Percentiles rank a stretch among this genome's conserved stretches.
These are phyloP conservation scores for Entophlyctis luteolus DNA, from an alignment of 192 early-diverging fungal genomes.

Conservation along the genomic window DNA sequence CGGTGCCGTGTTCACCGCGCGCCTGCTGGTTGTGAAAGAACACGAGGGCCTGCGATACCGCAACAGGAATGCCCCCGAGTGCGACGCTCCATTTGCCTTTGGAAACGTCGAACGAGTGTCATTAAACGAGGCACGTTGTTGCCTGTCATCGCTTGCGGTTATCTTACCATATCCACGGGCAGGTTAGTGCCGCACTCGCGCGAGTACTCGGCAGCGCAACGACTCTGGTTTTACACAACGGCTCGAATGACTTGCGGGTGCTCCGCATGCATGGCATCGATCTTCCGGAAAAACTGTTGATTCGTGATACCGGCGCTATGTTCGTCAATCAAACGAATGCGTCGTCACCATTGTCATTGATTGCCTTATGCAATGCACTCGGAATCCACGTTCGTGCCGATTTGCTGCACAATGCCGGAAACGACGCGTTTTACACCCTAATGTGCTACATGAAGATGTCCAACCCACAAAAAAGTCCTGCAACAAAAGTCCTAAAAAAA, in stretches of 20 bases:
- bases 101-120: neutral
- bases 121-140: neutral
- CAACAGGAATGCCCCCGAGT: neutral
- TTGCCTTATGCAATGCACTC: neutral
- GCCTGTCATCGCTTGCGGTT: neutral
- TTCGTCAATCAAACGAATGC: neutral
- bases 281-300: neutral
- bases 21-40: neutral
- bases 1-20: neutral
- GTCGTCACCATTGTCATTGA: neutral
- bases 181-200: neutral
- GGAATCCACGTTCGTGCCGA: neutral
- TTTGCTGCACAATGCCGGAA: slow-evolving; percentile 5
- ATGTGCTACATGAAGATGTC: neutral
- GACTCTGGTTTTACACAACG: slow-evolving; percentile 19
- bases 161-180: neutral
- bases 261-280: neutral
- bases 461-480: too few species aligned
- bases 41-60: neutral
- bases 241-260: neutral
- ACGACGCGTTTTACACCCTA: slow-evolving; percentile 19
- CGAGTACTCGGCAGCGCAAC: neutral
- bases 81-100: slow-evolving; percentile 5
- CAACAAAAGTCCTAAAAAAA: too few species aligned
- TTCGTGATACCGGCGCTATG: slow-evolving; percentile 7